A percentile compares a stretch with the other conserved stretches of the same genome.
Conservation (phyloP, 345 rosid genomes). For the Eucalyptus sp. region DNA sequence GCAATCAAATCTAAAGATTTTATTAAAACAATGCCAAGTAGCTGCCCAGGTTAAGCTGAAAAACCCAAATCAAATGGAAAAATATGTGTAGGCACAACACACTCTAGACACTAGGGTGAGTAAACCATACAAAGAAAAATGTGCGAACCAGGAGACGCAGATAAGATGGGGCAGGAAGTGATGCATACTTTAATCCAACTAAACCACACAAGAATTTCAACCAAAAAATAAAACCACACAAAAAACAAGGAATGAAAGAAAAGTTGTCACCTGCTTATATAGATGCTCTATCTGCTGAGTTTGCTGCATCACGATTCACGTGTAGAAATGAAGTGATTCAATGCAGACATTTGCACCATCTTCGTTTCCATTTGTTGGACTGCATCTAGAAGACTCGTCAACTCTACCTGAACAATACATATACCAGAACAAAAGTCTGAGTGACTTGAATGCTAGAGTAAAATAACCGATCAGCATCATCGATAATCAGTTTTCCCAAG, state of each 20-base stretch:
- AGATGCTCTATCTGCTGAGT: slow-evolving; percentile 79
- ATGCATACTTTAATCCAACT: neutral
- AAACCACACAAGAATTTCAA: neutral
- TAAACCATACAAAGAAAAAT: neutral
- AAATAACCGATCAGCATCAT: neutral
- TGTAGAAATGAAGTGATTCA: slow-evolving; percentile 88
- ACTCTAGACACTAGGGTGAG: neutral
- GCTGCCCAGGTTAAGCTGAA: neutral
- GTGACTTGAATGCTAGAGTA: neutral
- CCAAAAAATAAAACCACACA: no score
- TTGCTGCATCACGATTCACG: slow-evolving; percentile 96
- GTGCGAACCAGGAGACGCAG: neutral
- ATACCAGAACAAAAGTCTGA: neutral
- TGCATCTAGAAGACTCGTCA: slow-evolving; percentile 72
- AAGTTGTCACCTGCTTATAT: slow-evolving; percentile 63
- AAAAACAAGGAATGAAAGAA: neutral
- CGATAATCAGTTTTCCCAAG: neutral
- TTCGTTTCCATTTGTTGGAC: slow-evolving; percentile 84
- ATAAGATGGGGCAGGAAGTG: neutral
- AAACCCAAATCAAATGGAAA: neutral
- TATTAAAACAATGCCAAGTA: neutral
- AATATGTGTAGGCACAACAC: neutral
- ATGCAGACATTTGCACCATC: slow-evolving; percentile 98
- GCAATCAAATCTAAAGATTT: neutral
- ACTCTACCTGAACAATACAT: slow-evolving; percentile 49